These are phyloP conservation scores for Pecoramyces ruminantium DNA, from an alignment of 192 early-diverging fungal species.

Conservation along the genomic window DNA sequence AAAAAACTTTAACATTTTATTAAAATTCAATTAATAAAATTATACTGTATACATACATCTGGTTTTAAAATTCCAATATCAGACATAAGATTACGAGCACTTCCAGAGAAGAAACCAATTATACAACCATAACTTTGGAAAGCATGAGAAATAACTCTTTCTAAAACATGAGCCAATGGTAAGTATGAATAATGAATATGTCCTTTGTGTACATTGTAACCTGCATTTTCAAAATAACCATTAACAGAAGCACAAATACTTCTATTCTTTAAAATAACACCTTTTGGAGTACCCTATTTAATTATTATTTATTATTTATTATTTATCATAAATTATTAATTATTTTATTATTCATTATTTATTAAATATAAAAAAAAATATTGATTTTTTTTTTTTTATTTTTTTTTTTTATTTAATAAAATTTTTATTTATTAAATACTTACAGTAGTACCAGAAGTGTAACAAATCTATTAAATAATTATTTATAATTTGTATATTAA, in stretches of 20 bases:
- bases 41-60: no score
- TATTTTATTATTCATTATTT: no score
- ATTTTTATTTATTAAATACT: no score
- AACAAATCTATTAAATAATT: not conserved
- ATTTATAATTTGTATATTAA: no score
- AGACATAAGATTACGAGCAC: not conserved
- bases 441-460: not conserved
- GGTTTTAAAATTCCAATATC: not conserved
- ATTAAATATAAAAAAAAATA: no score
- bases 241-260: not conserved
- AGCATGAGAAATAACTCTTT: not conserved
- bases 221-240: not conserved
- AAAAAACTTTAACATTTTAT: no score
- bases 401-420: no score
- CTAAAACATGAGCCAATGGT: not conserved
- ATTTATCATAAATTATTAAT: no score
- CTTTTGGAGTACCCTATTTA: not conserved
- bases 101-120: not conserved
- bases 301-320: no score
- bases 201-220: not conserved
- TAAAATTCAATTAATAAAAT: no score
- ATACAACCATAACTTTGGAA: not conserved
- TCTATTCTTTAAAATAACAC: not conserved
- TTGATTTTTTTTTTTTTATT: no score
- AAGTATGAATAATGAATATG: not conserved